Evolutionary conservation across 164 flowering plant species (phyloP).

Genomic region (Sedum album): DNA sequence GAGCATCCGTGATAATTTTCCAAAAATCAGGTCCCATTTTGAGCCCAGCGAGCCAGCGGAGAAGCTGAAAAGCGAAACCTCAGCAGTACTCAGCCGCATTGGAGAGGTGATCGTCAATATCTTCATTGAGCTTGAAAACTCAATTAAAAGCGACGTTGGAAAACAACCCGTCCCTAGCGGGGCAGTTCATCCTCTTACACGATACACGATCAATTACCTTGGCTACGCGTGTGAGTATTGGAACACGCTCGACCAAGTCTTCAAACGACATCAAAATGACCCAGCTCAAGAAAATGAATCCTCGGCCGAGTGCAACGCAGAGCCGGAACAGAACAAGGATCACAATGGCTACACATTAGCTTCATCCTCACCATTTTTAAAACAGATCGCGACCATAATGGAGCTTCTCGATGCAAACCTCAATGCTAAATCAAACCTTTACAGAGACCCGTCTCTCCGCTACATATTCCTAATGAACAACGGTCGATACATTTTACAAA

Average conservation of each 20-base stretch:
- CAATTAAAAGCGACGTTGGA: conserved; percentile 37
- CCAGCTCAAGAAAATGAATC: conserved; percentile 8
- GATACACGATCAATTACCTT: conserved; percentile 10
- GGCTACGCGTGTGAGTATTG: conserved; percentile 46
- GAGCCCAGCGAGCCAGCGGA: not conserved
- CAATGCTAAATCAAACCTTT: conserved; percentile 55
- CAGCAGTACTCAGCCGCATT: conserved; percentile 24
- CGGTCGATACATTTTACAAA: conserved; percentile 69
- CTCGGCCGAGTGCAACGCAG: not conserved
- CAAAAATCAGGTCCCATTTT: not conserved
- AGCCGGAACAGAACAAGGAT: not conserved
- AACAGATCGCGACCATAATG: conserved; percentile 26
- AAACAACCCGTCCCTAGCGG: conserved; percentile 60
- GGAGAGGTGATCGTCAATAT: conserved; percentile 52
- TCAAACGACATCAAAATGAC: conserved; percentile 16
- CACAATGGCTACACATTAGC: not conserved
- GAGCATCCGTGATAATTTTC: conserved; percentile 28
- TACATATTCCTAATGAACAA: conserved; percentile 88
- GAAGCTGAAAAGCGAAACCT: conserved; percentile 27
- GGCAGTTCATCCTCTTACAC: conserved; percentile 56
- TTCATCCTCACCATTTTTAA: not conserved
- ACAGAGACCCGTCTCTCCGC: conserved; percentile 49
- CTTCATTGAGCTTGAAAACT: conserved; percentile 60
- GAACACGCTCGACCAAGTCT: conserved; percentile 38
- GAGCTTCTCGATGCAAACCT: conserved; percentile 59